Evolutionary conservation across 805 yeast species (phyloP).

Genomic region (Saccharomycopsis fermentans): DNA sequence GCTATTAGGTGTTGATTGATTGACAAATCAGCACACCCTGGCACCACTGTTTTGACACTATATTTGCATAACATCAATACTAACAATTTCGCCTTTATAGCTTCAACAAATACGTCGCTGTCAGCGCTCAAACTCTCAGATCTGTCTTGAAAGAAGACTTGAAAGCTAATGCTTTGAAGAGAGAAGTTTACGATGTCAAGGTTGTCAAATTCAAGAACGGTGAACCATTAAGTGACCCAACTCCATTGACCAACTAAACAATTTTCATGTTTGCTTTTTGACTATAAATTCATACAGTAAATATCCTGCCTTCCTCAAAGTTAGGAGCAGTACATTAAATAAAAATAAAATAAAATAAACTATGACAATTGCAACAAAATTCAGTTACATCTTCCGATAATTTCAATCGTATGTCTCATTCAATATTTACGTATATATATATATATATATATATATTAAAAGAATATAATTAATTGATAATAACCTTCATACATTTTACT

Average conservation of each 20-base stretch:
- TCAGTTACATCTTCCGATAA: background rate
- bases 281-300: no score
- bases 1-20: no score
- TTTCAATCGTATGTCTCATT: background rate
- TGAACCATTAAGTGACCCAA: conserved; percentile 29
- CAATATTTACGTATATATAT: background rate
- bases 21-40: no score
- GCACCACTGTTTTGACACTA: no score
- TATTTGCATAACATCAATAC: background rate
- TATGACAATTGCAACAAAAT: background rate
- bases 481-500: no score
- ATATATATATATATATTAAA: no score
- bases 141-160: conserved; percentile 78
- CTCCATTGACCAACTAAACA: conserved; percentile 24
- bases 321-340: no score
- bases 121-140: conserved; percentile 86
- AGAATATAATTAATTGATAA: no score
- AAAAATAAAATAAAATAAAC: background rate
- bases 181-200: conserved; percentile 66
- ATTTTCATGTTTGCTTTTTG: background rate
- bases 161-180: conserved; percentile 57
- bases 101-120: conserved; percentile 80
- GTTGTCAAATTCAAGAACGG: conserved; percentile 69
- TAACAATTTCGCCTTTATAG: conserved; percentile 24
- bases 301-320: no score